Evolutionary conservation across 768 basidiomycete genomes (phyloP).

Genomic region (Clathrus columnatus): DNA sequence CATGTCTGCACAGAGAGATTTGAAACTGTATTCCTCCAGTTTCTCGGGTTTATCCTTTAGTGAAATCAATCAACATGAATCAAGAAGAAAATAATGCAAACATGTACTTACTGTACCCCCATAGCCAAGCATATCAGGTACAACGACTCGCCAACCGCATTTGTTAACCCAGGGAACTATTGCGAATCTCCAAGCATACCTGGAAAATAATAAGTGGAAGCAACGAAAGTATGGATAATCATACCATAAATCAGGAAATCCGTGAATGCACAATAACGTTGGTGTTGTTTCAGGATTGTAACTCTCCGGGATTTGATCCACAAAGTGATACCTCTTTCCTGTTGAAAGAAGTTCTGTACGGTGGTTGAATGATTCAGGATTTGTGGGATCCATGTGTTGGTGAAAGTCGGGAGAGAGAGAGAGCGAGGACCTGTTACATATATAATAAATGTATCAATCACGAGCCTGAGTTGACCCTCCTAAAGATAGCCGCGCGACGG

Average conservation of each 20-base stretch:
- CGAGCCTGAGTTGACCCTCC: neutral
- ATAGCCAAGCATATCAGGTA: constrained; percentile 45
- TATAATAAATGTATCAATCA: neutral
- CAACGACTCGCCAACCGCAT: constrained; percentile 52
- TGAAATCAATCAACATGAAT: neutral
- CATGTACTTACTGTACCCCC: constrained; percentile 34
- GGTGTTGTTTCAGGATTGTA: constrained; percentile 32
- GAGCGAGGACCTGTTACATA: neutral
- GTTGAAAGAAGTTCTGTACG: constrained; percentile 43
- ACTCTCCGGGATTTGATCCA: constrained; percentile 52
- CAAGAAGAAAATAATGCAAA: neutral
- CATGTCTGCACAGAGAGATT: constrained; percentile 52
- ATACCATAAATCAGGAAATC: constrained; percentile 63
- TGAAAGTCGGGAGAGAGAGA: neutral
- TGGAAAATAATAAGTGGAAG: constrained; percentile 16
- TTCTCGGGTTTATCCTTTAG: constrained; percentile 45
- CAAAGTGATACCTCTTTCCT: constrained; percentile 58
- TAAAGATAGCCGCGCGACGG: no score
- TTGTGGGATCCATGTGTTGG: constrained; percentile 24
- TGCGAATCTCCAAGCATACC: constrained; percentile 72
- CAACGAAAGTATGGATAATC: neutral
- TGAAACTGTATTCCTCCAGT: constrained; percentile 47
- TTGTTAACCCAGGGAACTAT: constrained; percentile 58
- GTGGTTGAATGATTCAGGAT: constrained; percentile 43
- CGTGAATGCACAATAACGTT: constrained; percentile 68